A percentile compares a stretch with the other conserved stretches of the same genome.
Conservation (phyloP, 345 rosid genomes). For the Euphorbia pulcherrima region DNA sequence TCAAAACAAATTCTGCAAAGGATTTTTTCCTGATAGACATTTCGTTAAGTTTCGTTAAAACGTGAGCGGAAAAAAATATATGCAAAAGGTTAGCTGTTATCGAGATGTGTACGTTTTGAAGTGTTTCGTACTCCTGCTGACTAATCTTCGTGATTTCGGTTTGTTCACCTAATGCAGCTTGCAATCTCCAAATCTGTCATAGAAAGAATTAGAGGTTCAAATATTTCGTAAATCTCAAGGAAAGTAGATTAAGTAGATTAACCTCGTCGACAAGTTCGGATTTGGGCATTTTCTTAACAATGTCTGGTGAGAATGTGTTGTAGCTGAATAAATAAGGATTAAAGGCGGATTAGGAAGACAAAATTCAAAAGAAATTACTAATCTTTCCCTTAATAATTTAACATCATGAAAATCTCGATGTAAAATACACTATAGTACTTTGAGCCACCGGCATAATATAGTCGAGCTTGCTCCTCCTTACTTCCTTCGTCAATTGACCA, state of each 20-base stretch:
- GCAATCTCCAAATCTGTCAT: constrained; percentile 69
- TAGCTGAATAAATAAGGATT: constrained; percentile 46
- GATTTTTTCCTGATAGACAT: constrained; percentile 65
- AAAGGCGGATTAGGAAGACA: constrained; percentile 10
- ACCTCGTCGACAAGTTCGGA: constrained; percentile 82
- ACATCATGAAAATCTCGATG: neutral
- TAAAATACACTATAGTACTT: constrained; percentile 41
- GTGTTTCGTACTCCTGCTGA: constrained; percentile 78
- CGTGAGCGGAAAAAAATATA: neutral
- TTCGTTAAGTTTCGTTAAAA: constrained; percentile 14
- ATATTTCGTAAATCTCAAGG: neutral
- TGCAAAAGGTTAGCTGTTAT: constrained; percentile 1
- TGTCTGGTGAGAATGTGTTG: constrained; percentile 76
- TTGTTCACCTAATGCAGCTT: constrained; percentile 66
- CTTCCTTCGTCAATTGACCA: constrained; percentile 99
- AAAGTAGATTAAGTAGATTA: neutral
- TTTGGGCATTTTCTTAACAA: constrained; percentile 76
- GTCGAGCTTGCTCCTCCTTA: constrained; percentile 75
- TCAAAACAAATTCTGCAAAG: constrained; percentile 86
- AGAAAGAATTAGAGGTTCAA: constrained; percentile 12
- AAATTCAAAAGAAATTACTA: too few relatives aligned
- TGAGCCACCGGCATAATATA: constrained; percentile 55
- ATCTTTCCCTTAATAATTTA: constrained; percentile 4
- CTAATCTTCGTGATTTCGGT: constrained; percentile 61
- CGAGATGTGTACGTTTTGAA: constrained; percentile 54